Percentiles rank a stretch among this genome's conserved stretches.
phyloP scores from a whole-genome alignment of 495 filamentous ascomycete genomes.

The Parmelia sp. region DNA sequence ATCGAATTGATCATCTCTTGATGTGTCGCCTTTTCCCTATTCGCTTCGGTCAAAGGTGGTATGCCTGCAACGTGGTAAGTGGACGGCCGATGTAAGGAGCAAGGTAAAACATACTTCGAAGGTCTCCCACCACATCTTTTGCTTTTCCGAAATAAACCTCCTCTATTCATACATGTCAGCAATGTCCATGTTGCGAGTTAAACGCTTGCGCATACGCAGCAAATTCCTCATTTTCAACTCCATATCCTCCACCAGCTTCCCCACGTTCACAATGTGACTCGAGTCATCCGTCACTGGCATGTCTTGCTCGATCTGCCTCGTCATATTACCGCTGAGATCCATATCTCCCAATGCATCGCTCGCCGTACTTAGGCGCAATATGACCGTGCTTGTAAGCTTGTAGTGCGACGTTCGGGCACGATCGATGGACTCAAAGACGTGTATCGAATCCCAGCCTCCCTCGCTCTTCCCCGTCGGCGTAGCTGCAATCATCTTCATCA shows the following conservation, averaged over 20 bases:
- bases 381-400: constrained; percentile 95
- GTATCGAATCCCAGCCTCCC: constrained; percentile 95
- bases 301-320: constrained; percentile 87
- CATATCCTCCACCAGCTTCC: constrained; percentile 96
- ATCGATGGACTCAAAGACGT: constrained; percentile 95
- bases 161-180: constrained; percentile 43
- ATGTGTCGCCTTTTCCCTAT: constrained; percentile 78
- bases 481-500: constrained; percentile 40
- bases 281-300: constrained; percentile 82
- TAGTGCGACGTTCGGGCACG: constrained; percentile 87
- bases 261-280: constrained; percentile 93
- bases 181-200: background rate
- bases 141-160: constrained; percentile 99
- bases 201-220: constrained; percentile 52
- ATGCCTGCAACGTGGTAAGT: constrained; percentile 46
- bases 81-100: constrained; percentile 1
- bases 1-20: constrained; percentile 69
- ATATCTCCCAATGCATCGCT: constrained; percentile 73
- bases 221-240: constrained; percentile 99
- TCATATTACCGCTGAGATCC: constrained; percentile 96
- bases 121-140: constrained; percentile 96
- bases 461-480: constrained; percentile 63
- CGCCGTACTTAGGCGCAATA: constrained; percentile 72
- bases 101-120: constrained; percentile 64
- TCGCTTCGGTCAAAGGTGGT: constrained; percentile 73